These are phyloP conservation scores for Candida ipomoeae DNA, from an alignment of 805 yeast species.

Conservation along the genomic window DNA sequence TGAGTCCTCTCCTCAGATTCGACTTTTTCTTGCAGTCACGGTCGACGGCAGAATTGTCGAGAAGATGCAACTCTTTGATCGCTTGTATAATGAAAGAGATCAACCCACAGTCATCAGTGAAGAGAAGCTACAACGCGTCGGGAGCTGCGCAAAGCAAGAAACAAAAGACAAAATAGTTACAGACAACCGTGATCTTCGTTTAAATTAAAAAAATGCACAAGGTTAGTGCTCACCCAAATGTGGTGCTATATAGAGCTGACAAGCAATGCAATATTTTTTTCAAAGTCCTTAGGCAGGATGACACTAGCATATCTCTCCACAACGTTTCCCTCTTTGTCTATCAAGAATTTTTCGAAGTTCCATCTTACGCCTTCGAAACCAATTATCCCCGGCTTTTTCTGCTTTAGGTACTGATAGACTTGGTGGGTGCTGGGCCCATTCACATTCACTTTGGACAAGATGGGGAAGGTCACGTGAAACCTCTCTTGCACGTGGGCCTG, in stretches of 20 bases:
- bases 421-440: constrained; percentile 32
- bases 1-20: constrained; percentile 73
- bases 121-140: neutral
- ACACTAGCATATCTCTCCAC: constrained; percentile 60
- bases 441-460: constrained; percentile 33
- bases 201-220: neutral
- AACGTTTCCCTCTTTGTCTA: constrained; percentile 56
- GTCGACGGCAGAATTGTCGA: constrained; percentile 67
- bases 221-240: neutral
- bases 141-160: neutral
- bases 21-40: constrained; percentile 86
- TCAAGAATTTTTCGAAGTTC: constrained; percentile 75
- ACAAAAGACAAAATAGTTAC: constrained; percentile 1
- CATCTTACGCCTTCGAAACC: constrained; percentile 54
- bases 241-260: constrained; percentile 6
- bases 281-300: constrained; percentile 62
- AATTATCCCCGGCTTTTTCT: constrained; percentile 22
- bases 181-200: neutral
- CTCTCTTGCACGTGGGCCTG: constrained; percentile 17
- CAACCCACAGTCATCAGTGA: constrained; percentile 12
- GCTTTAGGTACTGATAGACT: constrained; percentile 30
- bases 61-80: constrained; percentile 78
- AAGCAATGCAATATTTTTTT: constrained; percentile 24
- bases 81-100: constrained; percentile 69
- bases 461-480: constrained; percentile 35